A percentile compares a stretch with the other conserved stretches of the same genome.
phyloP scores from a whole-genome alignment of 257 asterid genomes.

The Osmanthus fragrans region DNA sequence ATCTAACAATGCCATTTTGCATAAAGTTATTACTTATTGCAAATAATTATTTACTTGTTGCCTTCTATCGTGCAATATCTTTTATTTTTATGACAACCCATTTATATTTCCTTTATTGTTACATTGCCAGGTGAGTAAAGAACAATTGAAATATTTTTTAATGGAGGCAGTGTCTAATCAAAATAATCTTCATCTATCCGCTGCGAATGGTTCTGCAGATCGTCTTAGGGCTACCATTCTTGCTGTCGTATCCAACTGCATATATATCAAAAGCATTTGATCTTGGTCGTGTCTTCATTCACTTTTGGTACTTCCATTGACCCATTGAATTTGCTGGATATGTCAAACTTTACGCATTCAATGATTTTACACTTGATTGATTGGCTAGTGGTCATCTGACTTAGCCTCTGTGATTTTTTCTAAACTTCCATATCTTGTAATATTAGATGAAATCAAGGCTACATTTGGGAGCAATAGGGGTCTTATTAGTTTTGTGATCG shows the following conservation, averaged over 20 bases:
- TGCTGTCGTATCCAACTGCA: slow-evolving; percentile 63
- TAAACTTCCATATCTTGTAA: not conserved
- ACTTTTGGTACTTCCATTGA: slow-evolving; percentile 70
- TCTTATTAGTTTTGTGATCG: not conserved
- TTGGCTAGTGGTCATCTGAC: not conserved
- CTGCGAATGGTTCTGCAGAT: slow-evolving; percentile 64
- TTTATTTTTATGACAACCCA: not conserved
- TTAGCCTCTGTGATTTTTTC: not conserved
- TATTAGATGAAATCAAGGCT: not conserved
- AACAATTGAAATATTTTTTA: slow-evolving; percentile 4
- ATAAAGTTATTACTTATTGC: not conserved
- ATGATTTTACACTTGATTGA: slow-evolving; percentile 6
- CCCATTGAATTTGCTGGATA: slow-evolving; percentile 2
- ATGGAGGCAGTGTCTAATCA: slow-evolving; percentile 29
- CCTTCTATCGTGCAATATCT: not conserved
- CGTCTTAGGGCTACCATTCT: slow-evolving; percentile 78
- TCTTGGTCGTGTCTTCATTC: slow-evolving; percentile 94
- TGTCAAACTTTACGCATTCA: not conserved
- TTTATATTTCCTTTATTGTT: slow-evolving; percentile 17
- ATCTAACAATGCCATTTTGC: not conserved
- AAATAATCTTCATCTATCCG: slow-evolving; percentile 29
- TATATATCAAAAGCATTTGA: slow-evolving; percentile 85
- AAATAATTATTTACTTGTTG: not conserved
- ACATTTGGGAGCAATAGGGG: not conserved
- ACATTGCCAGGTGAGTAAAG: slow-evolving; percentile 31